These are phyloP conservation scores for Geoglossum glabrum DNA, from an alignment of 495 filamentous ascomycete genomes.

Conservation along the genomic window DNA sequence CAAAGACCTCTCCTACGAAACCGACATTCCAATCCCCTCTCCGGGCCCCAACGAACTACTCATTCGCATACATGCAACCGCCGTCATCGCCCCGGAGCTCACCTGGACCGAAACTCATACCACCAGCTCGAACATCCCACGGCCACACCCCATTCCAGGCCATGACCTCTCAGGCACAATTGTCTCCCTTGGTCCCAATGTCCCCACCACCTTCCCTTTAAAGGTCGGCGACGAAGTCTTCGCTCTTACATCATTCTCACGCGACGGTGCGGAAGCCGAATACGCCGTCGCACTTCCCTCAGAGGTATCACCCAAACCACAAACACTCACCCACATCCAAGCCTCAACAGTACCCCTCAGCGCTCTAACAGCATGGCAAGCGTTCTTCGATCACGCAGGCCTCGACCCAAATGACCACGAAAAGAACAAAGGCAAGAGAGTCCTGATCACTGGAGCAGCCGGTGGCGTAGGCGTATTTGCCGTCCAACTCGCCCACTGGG, in stretches of 20 bases:
- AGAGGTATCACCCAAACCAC: constrained; percentile 17
- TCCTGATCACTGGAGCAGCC: constrained; percentile 19
- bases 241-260: constrained; percentile 15
- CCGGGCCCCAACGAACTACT: not conserved
- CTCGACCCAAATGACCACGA: constrained; percentile 3
- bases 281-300: constrained; percentile 12
- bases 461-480: constrained; percentile 20
- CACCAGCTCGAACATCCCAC: not conserved
- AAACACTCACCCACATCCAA: constrained; percentile 8
- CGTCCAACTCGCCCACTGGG: constrained; percentile 16
- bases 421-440: not conserved
- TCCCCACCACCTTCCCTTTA: not conserved
- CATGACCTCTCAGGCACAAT: not conserved
- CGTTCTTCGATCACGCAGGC: constrained; percentile 17
- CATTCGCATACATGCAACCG: not conserved
- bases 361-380: constrained; percentile 19
- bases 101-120: not conserved
- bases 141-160: not conserved
- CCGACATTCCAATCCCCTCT: not conserved
- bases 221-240: constrained; percentile 17
- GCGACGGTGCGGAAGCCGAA: constrained; percentile 17
- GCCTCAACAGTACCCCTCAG: constrained; percentile 19
- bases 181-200: not conserved
- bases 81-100: not conserved
- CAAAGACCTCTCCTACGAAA: not conserved